Conservation (phyloP, 352 stramenopile species). For the Plasmopara viticola region DNA sequence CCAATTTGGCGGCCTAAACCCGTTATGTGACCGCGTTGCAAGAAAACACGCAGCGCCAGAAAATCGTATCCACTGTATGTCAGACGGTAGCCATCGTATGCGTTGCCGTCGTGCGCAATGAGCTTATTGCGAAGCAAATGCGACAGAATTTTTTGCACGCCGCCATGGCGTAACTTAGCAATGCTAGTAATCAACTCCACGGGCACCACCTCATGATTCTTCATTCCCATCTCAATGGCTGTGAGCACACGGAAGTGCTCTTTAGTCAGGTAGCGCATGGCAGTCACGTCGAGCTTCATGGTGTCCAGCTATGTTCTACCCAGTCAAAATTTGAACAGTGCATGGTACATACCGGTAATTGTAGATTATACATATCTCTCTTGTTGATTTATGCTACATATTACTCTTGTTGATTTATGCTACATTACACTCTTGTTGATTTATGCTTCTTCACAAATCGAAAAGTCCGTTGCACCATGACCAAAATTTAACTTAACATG, state of each 20-base stretch:
- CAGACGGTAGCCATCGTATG: slow-evolving; percentile 96
- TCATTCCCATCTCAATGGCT: slow-evolving; percentile 98
- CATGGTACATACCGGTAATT: no score
- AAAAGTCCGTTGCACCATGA: no score
- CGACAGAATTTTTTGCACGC: slow-evolving; percentile 96
- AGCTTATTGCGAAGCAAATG: slow-evolving; percentile 97
- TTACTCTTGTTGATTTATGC: no score
- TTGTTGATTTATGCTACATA: no score
- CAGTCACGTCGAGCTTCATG: slow-evolving; percentile 92
- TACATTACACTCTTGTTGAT: no score
- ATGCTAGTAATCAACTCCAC: slow-evolving; percentile 95
- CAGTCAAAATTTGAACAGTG: slow-evolving; percentile 15
- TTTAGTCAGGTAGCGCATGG: slow-evolving; percentile 91
- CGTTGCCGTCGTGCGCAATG: slow-evolving; percentile 94
- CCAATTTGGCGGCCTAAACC: slow-evolving; percentile 93
- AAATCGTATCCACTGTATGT: slow-evolving; percentile 99
- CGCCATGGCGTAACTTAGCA: slow-evolving; percentile 96
- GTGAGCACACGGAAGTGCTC: slow-evolving; percentile 98
- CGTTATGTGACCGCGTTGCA: slow-evolving; percentile 89
- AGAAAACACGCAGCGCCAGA: slow-evolving; percentile 94
- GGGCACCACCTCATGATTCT: slow-evolving; percentile 97
- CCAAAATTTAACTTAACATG: no score
- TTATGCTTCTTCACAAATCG: no score
- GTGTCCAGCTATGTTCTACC: slow-evolving; percentile 11
- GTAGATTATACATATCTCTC: no score